These are phyloP conservation scores for Emericellopsis atlantica DNA, from an alignment of 2,329 filamentous ascomycete genomes.

Conservation along the genomic window DNA sequence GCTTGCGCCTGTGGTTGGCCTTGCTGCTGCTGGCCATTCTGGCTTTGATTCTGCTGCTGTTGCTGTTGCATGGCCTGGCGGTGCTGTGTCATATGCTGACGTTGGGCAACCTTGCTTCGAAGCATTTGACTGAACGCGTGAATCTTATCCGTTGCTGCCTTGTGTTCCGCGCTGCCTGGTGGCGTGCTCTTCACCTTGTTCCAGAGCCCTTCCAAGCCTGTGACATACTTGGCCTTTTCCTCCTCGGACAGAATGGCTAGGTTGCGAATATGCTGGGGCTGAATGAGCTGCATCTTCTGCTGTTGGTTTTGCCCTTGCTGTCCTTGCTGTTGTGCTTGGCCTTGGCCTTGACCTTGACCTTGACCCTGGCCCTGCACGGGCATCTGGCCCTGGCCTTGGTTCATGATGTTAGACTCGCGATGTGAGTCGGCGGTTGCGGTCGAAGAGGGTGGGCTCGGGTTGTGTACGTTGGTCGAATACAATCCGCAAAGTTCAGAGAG, in stretches of 20 bases:
- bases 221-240: slow-evolving; percentile 47
- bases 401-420: neutral
- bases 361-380: slow-evolving; percentile 1
- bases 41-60: slow-evolving; percentile 13
- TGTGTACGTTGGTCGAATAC: too few relatives aligned
- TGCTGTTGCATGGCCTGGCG: slow-evolving; percentile 14
- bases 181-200: slow-evolving; percentile 33
- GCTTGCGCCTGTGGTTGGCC: slow-evolving; percentile 3
- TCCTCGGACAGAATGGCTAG: slow-evolving; percentile 36
- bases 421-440: too few relatives aligned
- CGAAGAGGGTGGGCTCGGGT: too few relatives aligned
- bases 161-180: slow-evolving; percentile 33
- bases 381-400: slow-evolving; percentile 1
- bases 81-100: slow-evolving; percentile 20
- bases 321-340: neutral
- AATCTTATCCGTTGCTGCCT: slow-evolving; percentile 42
- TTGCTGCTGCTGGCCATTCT: slow-evolving; percentile 8
- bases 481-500: too few relatives aligned
- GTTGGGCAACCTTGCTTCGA: slow-evolving; percentile 33
- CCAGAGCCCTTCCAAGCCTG: slow-evolving; percentile 41
- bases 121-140: slow-evolving; percentile 48
- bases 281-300: slow-evolving; percentile 26
- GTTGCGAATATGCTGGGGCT: slow-evolving; percentile 36
- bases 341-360: slow-evolving; percentile 1
- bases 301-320: slow-evolving; percentile 8